phyloP scores from a whole-genome alignment of 768 basidiomycete genomes.

The Kwoniella newhampshirensis region DNA sequence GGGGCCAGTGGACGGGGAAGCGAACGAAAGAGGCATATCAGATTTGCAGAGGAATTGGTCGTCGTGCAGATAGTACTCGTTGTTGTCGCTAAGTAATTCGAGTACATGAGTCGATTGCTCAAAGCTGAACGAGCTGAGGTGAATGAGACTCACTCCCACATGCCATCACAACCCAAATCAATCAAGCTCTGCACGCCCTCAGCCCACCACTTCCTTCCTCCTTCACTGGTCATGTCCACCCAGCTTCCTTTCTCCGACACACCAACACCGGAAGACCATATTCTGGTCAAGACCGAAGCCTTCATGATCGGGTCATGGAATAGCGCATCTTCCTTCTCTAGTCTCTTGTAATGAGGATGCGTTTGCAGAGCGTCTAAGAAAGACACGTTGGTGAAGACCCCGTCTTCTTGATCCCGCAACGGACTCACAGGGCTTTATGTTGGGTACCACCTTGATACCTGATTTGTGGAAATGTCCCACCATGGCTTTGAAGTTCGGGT shows the following conservation, averaged over 20 bases:
- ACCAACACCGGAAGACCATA: constrained; percentile 46
- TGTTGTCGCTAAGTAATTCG: constrained; percentile 45
- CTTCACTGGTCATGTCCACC: constrained; percentile 49
- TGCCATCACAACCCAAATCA: constrained; percentile 47
- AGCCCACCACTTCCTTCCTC: constrained; percentile 49
- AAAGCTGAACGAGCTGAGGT: background rate
- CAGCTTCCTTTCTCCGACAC: constrained; percentile 46
- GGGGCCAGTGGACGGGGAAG: constrained; percentile 23
- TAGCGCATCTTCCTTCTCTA: constrained; percentile 37
- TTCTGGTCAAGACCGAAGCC: constrained; percentile 35
- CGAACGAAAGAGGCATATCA: constrained; percentile 23
- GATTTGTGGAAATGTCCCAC: constrained; percentile 41
- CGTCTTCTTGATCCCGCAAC: background rate
- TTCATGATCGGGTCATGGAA: constrained; percentile 43
- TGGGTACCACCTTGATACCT: constrained; percentile 51
- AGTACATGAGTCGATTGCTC: background rate
- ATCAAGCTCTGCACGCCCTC: constrained; percentile 45
- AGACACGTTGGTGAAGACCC: background rate
- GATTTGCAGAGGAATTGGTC: constrained; percentile 35
- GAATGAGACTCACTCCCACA: constrained; percentile 50
- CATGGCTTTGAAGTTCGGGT: constrained; percentile 52
- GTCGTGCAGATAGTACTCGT: constrained; percentile 49
- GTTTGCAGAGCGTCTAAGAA: constrained; percentile 34
- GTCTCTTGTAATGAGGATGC: constrained; percentile 42
- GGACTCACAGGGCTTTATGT: constrained; percentile 49